A percentile compares a stretch with the other conserved stretches of the same genome.
phyloP scores from a whole-genome alignment of 169 alveolate species.

The Cystoisospora suis region DNA sequence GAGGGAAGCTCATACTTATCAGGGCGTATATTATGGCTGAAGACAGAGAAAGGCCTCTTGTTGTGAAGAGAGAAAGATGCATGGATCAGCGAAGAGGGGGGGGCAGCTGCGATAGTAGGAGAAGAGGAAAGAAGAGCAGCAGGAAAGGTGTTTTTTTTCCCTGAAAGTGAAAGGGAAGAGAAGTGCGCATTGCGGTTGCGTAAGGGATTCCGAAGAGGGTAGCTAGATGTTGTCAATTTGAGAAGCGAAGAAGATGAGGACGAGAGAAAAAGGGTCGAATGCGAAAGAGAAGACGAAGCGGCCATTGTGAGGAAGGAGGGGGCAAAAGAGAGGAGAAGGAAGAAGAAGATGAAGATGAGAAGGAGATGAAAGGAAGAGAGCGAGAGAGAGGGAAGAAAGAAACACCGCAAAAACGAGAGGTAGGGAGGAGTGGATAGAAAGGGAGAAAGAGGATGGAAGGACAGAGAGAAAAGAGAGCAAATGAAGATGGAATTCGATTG shows the following conservation, averaged over 20 bases:
- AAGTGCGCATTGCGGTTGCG: no score
- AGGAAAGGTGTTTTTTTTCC: no score
- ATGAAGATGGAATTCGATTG: background rate
- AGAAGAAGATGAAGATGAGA: background rate
- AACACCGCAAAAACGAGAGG: background rate
- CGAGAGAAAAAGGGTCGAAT: no score
- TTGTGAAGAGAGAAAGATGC: no score
- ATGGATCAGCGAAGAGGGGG: background rate
- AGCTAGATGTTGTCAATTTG: no score
- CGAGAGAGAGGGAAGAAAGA: background rate
- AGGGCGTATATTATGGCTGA: constrained; percentile 65
- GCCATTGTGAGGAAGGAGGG: background rate
- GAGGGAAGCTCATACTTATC: constrained; percentile 80
- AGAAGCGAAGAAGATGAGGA: no score
- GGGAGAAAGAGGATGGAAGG: background rate
- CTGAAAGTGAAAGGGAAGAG: no score
- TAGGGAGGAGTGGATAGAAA: background rate
- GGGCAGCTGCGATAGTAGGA: background rate
- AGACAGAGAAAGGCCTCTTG: constrained; percentile 21
- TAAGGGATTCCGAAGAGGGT: no score
- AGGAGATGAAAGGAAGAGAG: background rate
- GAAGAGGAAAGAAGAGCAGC: background rate
- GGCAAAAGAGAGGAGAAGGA: background rate
- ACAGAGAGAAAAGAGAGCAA: background rate
- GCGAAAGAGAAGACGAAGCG: background rate